A percentile compares a stretch with the other conserved stretches of the same genome.
phyloP scores from a whole-genome alignment of 805 yeast genomes.

The Ogataea thermomethanolica region DNA sequence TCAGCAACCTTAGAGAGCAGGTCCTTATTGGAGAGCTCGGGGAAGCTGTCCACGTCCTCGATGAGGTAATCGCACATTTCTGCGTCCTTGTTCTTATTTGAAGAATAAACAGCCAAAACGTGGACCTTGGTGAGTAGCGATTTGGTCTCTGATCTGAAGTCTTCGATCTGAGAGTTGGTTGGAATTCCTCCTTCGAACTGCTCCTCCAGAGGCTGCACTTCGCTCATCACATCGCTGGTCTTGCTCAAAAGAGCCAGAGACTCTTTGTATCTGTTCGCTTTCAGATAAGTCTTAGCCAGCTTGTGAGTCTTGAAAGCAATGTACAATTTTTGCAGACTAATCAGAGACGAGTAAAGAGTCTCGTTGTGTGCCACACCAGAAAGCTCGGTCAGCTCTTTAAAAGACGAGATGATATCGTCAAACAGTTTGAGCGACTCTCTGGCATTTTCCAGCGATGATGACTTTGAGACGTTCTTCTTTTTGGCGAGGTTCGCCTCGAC shows the following conservation, averaged over 20 bases:
- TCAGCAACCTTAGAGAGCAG: slow-evolving; percentile 33
- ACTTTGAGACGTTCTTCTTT: slow-evolving; percentile 21
- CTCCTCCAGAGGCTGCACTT: slow-evolving; percentile 15
- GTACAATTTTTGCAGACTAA: slow-evolving; percentile 46
- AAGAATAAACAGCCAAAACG: slow-evolving; percentile 46
- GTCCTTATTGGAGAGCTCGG: slow-evolving; percentile 26
- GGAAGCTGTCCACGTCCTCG: slow-evolving; percentile 30
- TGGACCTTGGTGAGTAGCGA: slow-evolving; percentile 34
- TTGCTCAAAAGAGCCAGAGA: slow-evolving; percentile 43
- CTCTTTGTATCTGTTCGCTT: slow-evolving; percentile 40
- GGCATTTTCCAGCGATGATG: slow-evolving; percentile 29
- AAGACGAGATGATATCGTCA: slow-evolving; percentile 48
- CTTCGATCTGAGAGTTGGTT: slow-evolving; percentile 31
- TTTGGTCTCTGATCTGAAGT: slow-evolving; percentile 23
- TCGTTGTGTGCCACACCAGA: slow-evolving; percentile 94
- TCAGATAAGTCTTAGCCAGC: slow-evolving; percentile 44
- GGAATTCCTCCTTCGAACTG: slow-evolving; percentile 44
- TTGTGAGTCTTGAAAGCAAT: slow-evolving; percentile 39
- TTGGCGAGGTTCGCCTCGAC: slow-evolving; percentile 32
- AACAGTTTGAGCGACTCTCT: slow-evolving; percentile 48
- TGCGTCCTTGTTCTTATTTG: slow-evolving; percentile 12
- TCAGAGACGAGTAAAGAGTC: slow-evolving; percentile 53
- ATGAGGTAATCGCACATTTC: slow-evolving; percentile 24
- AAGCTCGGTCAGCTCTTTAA: slow-evolving; percentile 63
- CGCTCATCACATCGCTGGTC: slow-evolving; percentile 23